Evolutionary conservation across 169 alveolate species (phyloP), one percentile per base, ranked within the genome.

Genomic region (Condylostoma magnum): DNA sequence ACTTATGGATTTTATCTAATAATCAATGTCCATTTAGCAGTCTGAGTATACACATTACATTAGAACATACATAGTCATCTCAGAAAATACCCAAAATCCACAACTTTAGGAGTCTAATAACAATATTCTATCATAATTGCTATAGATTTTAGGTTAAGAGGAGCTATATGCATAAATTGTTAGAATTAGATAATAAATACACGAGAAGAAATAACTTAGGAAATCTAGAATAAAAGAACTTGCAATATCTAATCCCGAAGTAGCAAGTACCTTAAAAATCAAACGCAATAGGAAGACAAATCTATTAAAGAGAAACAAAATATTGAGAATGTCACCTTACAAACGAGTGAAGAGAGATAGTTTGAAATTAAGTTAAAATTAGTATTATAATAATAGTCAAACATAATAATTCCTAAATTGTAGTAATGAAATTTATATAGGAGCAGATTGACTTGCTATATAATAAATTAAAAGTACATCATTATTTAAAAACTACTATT

Each of bases 171-270:
- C 22, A 4, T 37, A 38, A 25, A 43, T 43, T 41, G 10, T 57
- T 18, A 28, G 46, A 18, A 33, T 41, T 20, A 63, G 44, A 44
- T 28, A 37, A 4, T 25, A 38, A 6, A 6, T 22, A 41, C n/a
- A 44, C 25, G 18, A 31, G 15, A 6, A 43, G 6, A 37, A 33
- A 63, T 22, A 41, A 63, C 58, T 18, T 5, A 38, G 44, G 25
- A 63, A 63, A 63, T 5, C 34, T 12, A 63, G 46, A 22, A n/a
- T 20, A 25, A 63, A 63, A 20, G 25, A 43, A 4, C 22, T 37
- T 54, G 43, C 22, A 22, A 57, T 63, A 25, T 22, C 37, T 15
- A 37, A 63, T 20, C 73, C 73, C 33, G 58, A 63, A 43, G 44
- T 63, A 1, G 54, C 57, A 18, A 57, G 44, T 3, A 37, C 38